These are phyloP conservation scores for Brassica incana DNA, from an alignment of 345 rosid genomes.

Conservation along the genomic window DNA sequence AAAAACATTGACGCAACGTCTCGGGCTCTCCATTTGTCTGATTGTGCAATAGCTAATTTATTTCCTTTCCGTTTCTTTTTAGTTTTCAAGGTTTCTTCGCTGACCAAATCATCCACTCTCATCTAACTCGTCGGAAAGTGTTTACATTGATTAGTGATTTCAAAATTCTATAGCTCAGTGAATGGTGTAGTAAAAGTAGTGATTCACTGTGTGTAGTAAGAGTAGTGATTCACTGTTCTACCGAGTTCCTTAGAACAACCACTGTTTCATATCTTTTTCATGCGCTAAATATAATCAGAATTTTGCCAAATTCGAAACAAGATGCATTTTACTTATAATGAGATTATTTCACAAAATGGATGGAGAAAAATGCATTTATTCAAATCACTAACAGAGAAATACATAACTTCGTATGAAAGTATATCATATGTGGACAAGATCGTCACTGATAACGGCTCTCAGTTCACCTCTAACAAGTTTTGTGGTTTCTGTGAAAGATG, in stretches of 20 bases:
- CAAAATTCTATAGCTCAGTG: background rate
- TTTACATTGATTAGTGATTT: background rate
- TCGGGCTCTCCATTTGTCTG: conserved; percentile 36
- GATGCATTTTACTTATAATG: too few relatives aligned
- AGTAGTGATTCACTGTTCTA: background rate
- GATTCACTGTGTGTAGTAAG: background rate
- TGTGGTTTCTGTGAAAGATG: too few relatives aligned
- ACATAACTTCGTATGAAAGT: too few relatives aligned
- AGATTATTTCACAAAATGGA: too few relatives aligned
- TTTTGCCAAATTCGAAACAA: too few relatives aligned
- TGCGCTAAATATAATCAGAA: too few relatives aligned
- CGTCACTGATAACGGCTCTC: too few relatives aligned
- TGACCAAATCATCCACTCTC: conserved; percentile 13
- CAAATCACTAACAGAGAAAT: too few relatives aligned
- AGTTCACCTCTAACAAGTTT: too few relatives aligned
- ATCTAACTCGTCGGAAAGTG: conserved; percentile 27
- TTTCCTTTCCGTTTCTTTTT: conserved; percentile 8
- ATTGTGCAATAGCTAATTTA: conserved; percentile 16
- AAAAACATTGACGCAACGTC: conserved; percentile 37
- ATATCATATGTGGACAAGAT: too few relatives aligned
- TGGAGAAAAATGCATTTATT: too few relatives aligned
- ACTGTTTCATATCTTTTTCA: too few relatives aligned
- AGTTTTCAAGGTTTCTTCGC: conserved; percentile 17
- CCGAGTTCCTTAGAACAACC: background rate
- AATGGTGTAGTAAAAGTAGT: background rate